These are phyloP conservation scores for Fagopyrum homotropicum DNA, from an alignment of 148 eudicot genomes.

Conservation along the genomic window DNA sequence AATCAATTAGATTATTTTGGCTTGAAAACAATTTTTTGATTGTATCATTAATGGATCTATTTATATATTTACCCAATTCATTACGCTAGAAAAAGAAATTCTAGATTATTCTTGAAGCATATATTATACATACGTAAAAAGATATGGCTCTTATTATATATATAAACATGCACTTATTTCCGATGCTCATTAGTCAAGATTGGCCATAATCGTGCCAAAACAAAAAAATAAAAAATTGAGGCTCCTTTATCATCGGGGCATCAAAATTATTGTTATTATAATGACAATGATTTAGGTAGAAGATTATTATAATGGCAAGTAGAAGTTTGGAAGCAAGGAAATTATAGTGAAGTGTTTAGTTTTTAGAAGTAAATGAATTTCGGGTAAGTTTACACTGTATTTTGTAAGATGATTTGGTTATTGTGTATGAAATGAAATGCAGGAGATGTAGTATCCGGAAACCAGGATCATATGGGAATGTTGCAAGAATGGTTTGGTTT, in stretches of 20 bases:
- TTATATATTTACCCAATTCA: too few relatives aligned
- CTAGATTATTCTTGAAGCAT: too few relatives aligned
- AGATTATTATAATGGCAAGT: not conserved
- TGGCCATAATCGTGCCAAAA: not conserved
- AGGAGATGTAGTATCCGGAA: constrained; percentile 88
- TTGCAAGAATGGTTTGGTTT: constrained; percentile 85
- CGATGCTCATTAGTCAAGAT: not conserved
- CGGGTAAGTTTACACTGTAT: too few relatives aligned
- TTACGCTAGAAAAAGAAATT: too few relatives aligned
- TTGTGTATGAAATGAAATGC: not conserved
- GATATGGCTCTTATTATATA: too few relatives aligned
- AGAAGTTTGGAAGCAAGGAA: not conserved
- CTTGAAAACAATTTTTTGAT: too few relatives aligned
- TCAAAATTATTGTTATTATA: not conserved
- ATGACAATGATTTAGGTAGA: not conserved
- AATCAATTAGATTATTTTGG: too few relatives aligned
- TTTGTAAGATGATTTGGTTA: too few relatives aligned
- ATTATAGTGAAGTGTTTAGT: not conserved
- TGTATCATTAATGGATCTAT: too few relatives aligned
- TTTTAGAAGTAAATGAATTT: too few relatives aligned
- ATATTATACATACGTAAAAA: too few relatives aligned
- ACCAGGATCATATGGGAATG: constrained; percentile 55
- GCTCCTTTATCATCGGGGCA: not conserved
- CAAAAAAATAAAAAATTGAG: not conserved
- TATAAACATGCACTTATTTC: not conserved